Evolutionary conservation across 371 early-diverging fungal genomes (phyloP), one percentile per base, ranked within the genome.

Genomic region (Zychaea mexicana): DNA sequence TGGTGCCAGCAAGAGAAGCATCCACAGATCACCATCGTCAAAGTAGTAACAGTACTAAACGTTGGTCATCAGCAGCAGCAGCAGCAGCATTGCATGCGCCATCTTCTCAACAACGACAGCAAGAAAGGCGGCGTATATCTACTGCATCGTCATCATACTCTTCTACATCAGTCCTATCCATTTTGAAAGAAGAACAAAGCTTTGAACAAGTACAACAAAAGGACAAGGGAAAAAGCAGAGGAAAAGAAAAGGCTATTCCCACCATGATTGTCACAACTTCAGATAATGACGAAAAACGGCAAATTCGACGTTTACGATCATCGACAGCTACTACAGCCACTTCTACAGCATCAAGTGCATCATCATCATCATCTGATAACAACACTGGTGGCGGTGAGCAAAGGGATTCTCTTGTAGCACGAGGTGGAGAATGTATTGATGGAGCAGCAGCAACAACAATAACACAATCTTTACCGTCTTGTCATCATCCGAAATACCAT

Each of bases 191-290:
- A 19, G 46, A 2, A 13, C 22, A 49, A 0, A 9, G 26, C 17
- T 4, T 17, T 19, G n/a, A 45, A 4, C 45, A 6, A 4, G 4
- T 5, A 4, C 45, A 45, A 24, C 49, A 49, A 22, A 19, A 46
- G 46, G 6, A 46, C 15, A 42, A 42, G 15, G 3, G n/a, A 2
- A 42, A 7, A 42, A 6, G 4, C 42, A 6, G n/a, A 42, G 42
- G n/a, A 42, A 42, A 42, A 24, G 24, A 49, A 24, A 13, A 49
- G 3, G 24, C 3, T 24, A 49, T 49, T 49, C 49, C 49, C 12
- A 49, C 49, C n/a, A 49, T 49, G 49, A 22, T 49, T 22, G n/a
- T 49, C n/a, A 49, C 49, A 49, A 2, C 49, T 12, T 49, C 49
- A 9, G 49, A 45, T 4, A n/a, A 45, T 17, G 10, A 49, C 6